Conservation (phyloP, 2,329 filamentous ascomycete species). For the Cladosporium cucumerinum region DNA sequence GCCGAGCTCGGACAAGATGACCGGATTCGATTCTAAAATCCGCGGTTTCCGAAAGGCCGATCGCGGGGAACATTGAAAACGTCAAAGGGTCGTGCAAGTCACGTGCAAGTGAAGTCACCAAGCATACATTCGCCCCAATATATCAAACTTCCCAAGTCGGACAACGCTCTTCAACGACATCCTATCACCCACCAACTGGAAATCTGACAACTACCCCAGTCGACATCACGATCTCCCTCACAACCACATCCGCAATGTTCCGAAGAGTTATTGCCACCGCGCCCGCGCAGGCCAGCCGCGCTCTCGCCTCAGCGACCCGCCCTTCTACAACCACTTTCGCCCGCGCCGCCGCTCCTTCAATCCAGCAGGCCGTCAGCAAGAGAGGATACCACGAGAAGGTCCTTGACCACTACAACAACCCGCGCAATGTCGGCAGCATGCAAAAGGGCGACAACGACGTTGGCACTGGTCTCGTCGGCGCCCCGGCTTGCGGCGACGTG, state of each 20-base stretch:
- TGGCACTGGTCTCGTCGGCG: slow-evolving; percentile 84
- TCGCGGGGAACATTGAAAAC: background rate
- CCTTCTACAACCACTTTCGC: slow-evolving; percentile 42
- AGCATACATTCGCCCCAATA: slow-evolving; percentile 11
- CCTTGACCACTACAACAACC: slow-evolving; percentile 78
- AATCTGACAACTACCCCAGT: background rate
- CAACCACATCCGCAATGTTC: slow-evolving; percentile 48
- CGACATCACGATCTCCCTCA: background rate
- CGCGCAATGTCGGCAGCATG: slow-evolving; percentile 76
- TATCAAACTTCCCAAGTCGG: slow-evolving; percentile 4
- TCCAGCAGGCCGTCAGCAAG: slow-evolving; percentile 36
- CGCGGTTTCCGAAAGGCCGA: background rate
- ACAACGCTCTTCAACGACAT: slow-evolving; percentile 10
- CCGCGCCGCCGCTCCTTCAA: slow-evolving; percentile 42
- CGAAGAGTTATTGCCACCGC: slow-evolving; percentile 53
- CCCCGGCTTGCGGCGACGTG: slow-evolving; percentile 87
- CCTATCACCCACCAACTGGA: slow-evolving; percentile 3
- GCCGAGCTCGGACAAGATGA: background rate
- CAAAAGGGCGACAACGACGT: slow-evolving; percentile 76
- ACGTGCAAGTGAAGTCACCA: background rate
- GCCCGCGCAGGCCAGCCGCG: slow-evolving; percentile 52
- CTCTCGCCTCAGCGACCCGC: slow-evolving; percentile 48
- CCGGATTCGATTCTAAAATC: background rate
- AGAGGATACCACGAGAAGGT: slow-evolving; percentile 65
- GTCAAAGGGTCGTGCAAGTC: slow-evolving; percentile 2